Conservation (phyloP, 2,329 filamentous ascomycete species). For the Trichoderma sp. region DNA sequence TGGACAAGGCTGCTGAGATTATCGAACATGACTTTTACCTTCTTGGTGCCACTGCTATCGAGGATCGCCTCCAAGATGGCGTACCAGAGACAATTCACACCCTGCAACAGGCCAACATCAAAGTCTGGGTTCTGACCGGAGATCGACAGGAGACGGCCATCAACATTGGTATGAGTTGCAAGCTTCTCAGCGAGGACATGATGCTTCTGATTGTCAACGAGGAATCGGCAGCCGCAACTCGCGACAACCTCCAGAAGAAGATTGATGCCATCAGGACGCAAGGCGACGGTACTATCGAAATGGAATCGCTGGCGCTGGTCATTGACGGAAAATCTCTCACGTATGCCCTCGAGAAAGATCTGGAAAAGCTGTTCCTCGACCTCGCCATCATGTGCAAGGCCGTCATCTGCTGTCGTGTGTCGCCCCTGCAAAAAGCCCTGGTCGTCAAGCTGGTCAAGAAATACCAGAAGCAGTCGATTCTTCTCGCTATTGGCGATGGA, state of each 20-base stretch:
- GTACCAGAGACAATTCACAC: conserved; percentile 98
- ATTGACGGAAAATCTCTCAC: conserved; percentile 97
- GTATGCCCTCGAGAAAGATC: conserved; percentile 86
- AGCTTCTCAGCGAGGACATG: conserved; percentile 98
- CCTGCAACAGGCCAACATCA: conserved; percentile 93
- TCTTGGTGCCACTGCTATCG: conserved; percentile 93
- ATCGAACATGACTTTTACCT: conserved; percentile 92
- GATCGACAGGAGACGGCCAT: conserved; percentile 98
- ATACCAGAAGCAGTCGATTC: conserved; percentile 81
- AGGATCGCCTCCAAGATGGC: conserved; percentile 94
- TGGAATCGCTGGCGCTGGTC: conserved; percentile 84
- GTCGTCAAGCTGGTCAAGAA: conserved; percentile 98
- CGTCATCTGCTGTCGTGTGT: conserved; percentile 98
- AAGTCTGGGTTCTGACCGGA: conserved; percentile 97
- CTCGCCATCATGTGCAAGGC: conserved; percentile 95
- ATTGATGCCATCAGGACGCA: conserved; percentile 86
- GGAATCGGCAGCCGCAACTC: conserved; percentile 73
- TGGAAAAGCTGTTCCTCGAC: conserved; percentile 92
- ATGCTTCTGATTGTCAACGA: conserved; percentile 96
- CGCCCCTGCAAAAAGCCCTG: conserved; percentile 92
- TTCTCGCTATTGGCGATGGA: conserved; percentile 94
- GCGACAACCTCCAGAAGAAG: conserved; percentile 91
- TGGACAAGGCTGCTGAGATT: conserved; percentile 95
- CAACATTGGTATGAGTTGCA: conserved; percentile 99
- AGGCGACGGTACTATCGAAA: conserved; percentile 71